These are phyloP conservation scores for Neoascochyta sp. DNA, from an alignment of 2,329 filamentous ascomycete genomes.

Conservation along the genomic window DNA sequence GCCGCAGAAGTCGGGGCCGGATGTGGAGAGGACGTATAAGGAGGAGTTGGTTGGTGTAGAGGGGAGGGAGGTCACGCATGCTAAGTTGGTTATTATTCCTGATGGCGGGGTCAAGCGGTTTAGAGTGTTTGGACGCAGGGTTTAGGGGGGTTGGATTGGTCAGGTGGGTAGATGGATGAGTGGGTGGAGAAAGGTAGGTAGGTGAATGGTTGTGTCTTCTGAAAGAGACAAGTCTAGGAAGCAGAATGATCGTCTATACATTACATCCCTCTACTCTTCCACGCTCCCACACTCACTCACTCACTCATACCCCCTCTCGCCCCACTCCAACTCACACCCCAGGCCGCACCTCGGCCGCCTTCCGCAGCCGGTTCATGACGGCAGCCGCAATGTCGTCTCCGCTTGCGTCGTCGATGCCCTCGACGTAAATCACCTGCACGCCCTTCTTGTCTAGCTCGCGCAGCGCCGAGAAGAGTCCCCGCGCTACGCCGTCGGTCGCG, in stretches of 20 bases:
- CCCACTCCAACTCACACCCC: too few species aligned
- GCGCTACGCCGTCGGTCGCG: constrained; percentile 70
- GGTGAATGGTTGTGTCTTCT: too few species aligned
- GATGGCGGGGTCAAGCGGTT: constrained; percentile 91
- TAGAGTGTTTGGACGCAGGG: constrained; percentile 63
- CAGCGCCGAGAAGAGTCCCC: constrained; percentile 82
- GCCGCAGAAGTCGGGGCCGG: constrained; percentile 66
- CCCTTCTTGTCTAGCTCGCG: constrained; percentile 76
- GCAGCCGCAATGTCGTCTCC: constrained; percentile 78
- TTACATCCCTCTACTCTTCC: too few species aligned
- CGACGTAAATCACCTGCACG: constrained; percentile 83
- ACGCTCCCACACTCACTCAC: too few species aligned
- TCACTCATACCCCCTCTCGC: too few species aligned
- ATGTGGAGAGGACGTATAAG: constrained; percentile 66
- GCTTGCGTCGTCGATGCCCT: constrained; percentile 68
- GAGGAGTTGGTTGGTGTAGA: constrained; percentile 46
- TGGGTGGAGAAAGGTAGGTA: too few species aligned
- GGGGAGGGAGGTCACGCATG: constrained; percentile 67
- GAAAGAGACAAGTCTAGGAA: too few species aligned
- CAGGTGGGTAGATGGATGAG: not conserved
- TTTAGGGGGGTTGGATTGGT: constrained; percentile 5
- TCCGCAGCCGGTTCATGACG: constrained; percentile 51
- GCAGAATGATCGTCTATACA: too few species aligned
- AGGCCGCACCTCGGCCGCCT: constrained; percentile 44
- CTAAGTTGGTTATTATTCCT: constrained; percentile 88